These are phyloP conservation scores for Rhododendron henanense DNA, from an alignment of 148 eudicot genomes.

Conservation along the genomic window DNA sequence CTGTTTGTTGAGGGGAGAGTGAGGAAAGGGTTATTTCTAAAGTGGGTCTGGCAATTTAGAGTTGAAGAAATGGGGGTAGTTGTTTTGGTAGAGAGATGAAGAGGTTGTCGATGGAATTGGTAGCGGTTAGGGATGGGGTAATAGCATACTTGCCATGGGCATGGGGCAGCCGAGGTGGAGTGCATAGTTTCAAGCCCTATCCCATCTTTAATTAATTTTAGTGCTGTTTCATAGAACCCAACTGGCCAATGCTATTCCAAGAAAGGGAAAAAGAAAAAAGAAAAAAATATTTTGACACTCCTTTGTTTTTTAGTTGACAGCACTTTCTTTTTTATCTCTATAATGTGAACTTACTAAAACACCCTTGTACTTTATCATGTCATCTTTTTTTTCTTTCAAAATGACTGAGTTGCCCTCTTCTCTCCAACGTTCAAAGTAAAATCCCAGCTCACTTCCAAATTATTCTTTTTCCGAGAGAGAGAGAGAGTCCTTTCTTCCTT, in stretches of 20 bases:
- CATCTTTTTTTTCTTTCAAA: too few relatives aligned
- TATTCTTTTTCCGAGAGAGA: too few relatives aligned
- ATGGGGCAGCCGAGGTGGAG: constrained; percentile 23
- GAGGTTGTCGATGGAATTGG: constrained; percentile 1
- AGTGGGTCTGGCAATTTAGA: constrained; percentile 4
- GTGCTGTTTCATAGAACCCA: background rate
- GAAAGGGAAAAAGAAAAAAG: background rate
- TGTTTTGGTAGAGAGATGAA: background rate
- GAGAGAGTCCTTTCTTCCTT: too few relatives aligned
- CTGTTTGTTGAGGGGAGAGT: constrained; percentile 17
- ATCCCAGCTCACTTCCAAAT: too few relatives aligned
- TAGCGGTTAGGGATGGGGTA: constrained; percentile 20
- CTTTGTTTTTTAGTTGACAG: too few relatives aligned
- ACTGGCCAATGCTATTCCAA: background rate
- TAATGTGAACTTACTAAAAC: too few relatives aligned
- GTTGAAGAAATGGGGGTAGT: background rate
- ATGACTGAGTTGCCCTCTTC: too few relatives aligned
- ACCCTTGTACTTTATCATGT: too few relatives aligned
- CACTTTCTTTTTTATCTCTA: too few relatives aligned
- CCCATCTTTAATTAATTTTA: background rate
- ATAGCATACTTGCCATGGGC: constrained; percentile 20
- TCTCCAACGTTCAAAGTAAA: too few relatives aligned
- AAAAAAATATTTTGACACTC: too few relatives aligned
- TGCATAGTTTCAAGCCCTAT: constrained; percentile 18
- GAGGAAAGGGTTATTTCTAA: constrained; percentile 9